Evolutionary conservation across 1,284 basidiomycete genomes (phyloP).

Genomic region (Entoloma clypeatum): DNA sequence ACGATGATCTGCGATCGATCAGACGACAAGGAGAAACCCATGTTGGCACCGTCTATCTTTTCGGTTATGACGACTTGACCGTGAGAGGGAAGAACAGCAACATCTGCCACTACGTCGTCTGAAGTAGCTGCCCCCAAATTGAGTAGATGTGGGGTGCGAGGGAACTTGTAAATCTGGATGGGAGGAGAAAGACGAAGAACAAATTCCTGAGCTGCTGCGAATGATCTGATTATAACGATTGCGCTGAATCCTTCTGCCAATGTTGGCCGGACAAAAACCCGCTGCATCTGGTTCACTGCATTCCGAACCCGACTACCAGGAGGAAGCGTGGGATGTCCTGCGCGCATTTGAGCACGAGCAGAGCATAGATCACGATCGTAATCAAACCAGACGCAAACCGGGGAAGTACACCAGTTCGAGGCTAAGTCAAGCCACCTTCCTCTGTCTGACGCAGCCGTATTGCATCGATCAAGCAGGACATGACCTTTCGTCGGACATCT

Average conservation of each 20-base stretch:
- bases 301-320: conserved; percentile 52
- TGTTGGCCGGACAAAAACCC: conserved; percentile 39
- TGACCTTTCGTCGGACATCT: conserved; percentile 31
- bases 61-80: conserved; percentile 50
- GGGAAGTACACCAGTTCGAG: conserved; percentile 40
- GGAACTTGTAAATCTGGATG: conserved; percentile 51
- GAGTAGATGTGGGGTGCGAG: conserved; percentile 56
- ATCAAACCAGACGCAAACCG: conserved; percentile 56
- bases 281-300: conserved; percentile 52
- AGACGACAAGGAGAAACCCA: conserved; percentile 56
- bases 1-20: conserved; percentile 45
- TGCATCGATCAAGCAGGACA: conserved; percentile 55
- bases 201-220: conserved; percentile 47
- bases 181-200: conserved; percentile 43
- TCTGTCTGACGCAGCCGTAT: conserved; percentile 44
- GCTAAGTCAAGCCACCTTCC: conserved; percentile 49
- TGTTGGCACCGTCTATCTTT: conserved; percentile 65
- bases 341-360: conserved; percentile 50
- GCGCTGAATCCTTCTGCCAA: conserved; percentile 50
- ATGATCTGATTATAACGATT: conserved; percentile 43
- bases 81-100: conserved; percentile 14
- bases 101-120: conserved; percentile 44
- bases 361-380: conserved; percentile 46
- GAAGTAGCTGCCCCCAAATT: conserved; percentile 51
- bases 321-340: conserved; percentile 55